phyloP scores from a whole-genome alignment of 306 rosid species.

The Inga leiocalycina region DNA sequence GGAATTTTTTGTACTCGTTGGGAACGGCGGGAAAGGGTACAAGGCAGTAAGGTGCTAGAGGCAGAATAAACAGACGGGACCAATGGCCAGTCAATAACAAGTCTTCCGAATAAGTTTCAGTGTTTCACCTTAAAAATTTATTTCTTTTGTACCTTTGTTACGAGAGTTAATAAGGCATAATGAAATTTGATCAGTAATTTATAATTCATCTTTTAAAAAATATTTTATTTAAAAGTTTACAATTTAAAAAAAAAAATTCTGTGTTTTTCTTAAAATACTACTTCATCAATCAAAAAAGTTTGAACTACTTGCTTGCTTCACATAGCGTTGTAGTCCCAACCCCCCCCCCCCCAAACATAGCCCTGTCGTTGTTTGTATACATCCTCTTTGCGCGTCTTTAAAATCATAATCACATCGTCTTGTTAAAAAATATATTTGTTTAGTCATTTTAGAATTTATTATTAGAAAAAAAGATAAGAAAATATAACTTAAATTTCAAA shows the following conservation, averaged over 20 bases:
- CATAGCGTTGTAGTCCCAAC: not conserved
- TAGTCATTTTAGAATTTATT: not conserved
- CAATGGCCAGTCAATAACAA: no score
- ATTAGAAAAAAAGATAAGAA: no score
- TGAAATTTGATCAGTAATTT: no score
- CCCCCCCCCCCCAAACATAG: no score
- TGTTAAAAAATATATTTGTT: not conserved
- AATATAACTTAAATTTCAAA: no score
- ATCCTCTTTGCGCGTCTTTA: not conserved
- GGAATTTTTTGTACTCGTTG: not conserved
- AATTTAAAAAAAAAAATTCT: no score
- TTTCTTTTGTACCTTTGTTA: no score
- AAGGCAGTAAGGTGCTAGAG: not conserved
- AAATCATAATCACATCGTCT: not conserved
- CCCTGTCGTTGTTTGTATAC: not conserved
- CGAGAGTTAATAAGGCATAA: no score
- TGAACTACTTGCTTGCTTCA: not conserved
- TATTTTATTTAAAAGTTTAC: no score
- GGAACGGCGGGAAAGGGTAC: conserved; percentile 22
- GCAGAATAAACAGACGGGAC: not conserved
- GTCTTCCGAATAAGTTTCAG: not conserved
- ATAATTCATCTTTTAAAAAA: no score
- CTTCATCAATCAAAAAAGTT: not conserved
- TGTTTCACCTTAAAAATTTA: no score
- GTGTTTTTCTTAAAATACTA: no score